Evolutionary conservation across 345 rosid genomes (phyloP), one percentile per base, ranked within the genome.

Genomic region (Eucalyptus fibrosa): DNA sequence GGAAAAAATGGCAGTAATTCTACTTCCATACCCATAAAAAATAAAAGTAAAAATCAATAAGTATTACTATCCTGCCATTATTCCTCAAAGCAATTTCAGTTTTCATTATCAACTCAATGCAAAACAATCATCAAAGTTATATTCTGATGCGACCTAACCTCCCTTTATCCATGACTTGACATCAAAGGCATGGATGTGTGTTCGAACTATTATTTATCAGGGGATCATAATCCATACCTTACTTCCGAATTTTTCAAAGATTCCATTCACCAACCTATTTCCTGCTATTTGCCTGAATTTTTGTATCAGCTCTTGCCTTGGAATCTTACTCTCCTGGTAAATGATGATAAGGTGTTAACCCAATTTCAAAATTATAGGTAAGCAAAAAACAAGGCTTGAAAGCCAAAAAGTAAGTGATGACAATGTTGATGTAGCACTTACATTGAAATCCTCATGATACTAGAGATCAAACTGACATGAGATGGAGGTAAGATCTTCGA

Each of bases 231-330:
- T 44, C 23, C 56, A 47, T 42, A 91, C 96, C 97, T 95, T 94
- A 81, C 89, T 62, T 91, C 94, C 93, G 67, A 90, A 92, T 65
- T 96, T 92, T 90, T 94, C 94, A 90, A 97, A 96, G 88, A 96
- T 94, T 40, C 94, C 91, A 88, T 94, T 92, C 93, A 96, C 91
- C 90, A 97, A 89, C 88, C 89, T 94, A 92, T 96, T 98, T 89
- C 99, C 98, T 12, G 94, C 94, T 51, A 95, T 90, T 37, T 89
- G 89, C 90, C 98, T 95, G 87, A 95, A 92, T 72, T 93, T 90
- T 40, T 90, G 94, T 65, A 96, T 93, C 26, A 97, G 88, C 49
- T 96, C 97, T 51, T 86, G 92, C 87, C 99, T 92, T 4, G 96
- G 88, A 50, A 50, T 50, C 53, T 50, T 50, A 47, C 89, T 91